Percentiles rank a stretch among this genome's conserved stretches.
Conservation (phyloP, 306 rosid species). For the Begonia fuchsioides region DNA sequence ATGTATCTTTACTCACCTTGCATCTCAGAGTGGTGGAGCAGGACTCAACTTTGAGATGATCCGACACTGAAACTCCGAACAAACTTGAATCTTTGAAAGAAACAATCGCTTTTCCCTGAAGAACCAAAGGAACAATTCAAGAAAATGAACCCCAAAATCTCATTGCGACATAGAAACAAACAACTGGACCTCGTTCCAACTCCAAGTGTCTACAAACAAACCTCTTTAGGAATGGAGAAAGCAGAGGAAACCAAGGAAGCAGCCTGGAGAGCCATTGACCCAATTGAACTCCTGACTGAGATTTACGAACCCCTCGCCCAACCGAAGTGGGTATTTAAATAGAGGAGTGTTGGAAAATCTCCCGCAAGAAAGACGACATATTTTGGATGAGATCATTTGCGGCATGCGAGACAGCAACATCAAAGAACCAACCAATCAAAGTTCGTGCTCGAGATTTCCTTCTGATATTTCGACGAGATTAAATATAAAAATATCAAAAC, state of each 20-base stretch:
- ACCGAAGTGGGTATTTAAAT: conserved; percentile 6
- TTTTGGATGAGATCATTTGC: conserved; percentile 44
- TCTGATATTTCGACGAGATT: conserved; percentile 7
- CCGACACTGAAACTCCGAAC: conserved; percentile 67
- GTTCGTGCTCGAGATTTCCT: conserved; percentile 26
- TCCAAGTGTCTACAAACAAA: conserved; percentile 4
- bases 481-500: too few relatives aligned
- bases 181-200: neutral
- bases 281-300: conserved; percentile 1
- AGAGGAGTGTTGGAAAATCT: neutral
- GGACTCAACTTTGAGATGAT: conserved; percentile 52
- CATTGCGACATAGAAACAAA: neutral
- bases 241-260: conserved; percentile 40
- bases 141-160: conserved; percentile 1
- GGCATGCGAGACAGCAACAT: conserved; percentile 29
- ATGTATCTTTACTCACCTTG: conserved; percentile 37
- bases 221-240: conserved; percentile 40
- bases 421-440: conserved; percentile 25
- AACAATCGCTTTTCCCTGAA: conserved; percentile 47
- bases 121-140: neutral
- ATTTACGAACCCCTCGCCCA: neutral
- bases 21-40: conserved; percentile 52
- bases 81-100: conserved; percentile 61
- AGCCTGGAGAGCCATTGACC: conserved; percentile 40
- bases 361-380: neutral